Percentiles rank a stretch among this genome's conserved stretches.
Evolutionary conservation across 1,284 basidiomycete genomes (phyloP).

Genomic region (Phylloboletellus chloephorus): DNA sequence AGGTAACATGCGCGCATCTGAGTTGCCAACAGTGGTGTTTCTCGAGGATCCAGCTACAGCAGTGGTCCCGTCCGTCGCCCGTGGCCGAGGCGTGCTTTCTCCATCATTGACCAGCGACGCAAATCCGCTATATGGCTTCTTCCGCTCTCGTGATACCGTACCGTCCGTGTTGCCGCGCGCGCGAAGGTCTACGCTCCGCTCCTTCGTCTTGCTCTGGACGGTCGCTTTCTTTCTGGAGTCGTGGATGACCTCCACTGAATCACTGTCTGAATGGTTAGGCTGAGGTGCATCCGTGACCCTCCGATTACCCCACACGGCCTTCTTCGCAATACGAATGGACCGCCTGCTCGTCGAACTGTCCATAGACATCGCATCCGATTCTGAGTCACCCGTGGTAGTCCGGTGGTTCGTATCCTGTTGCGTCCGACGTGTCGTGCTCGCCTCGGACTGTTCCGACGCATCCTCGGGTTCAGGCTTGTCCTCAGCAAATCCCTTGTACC

Average conservation of each 20-base stretch:
- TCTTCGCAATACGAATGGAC: conserved; percentile 8
- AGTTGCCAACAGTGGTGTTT: neutral
- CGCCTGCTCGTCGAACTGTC: conserved; percentile 17
- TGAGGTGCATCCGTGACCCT: neutral
- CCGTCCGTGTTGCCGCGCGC: neutral
- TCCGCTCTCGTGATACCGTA: neutral
- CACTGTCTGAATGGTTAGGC: conserved; percentile 5
- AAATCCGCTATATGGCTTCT: conserved; percentile 2
- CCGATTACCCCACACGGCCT: neutral
- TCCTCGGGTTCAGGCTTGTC: neutral
- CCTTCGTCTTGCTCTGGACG: neutral
- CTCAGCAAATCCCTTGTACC: conserved; percentile 9
- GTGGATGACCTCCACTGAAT: conserved; percentile 6
- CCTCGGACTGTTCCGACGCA: conserved; percentile 11
- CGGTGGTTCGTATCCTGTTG: conserved; percentile 4
- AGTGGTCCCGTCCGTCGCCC: neutral
- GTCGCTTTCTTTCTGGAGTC: conserved; percentile 1
- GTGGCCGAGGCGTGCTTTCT: conserved; percentile 28
- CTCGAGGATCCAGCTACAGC: neutral
- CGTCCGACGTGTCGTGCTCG: conserved; percentile 2
- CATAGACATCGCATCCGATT: conserved; percentile 29
- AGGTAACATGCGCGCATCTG: conserved; percentile 9
- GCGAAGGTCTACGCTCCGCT: neutral
- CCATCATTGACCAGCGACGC: conserved; percentile 5
- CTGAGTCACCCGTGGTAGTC: conserved; percentile 10